Evolutionary conservation across 805 yeast species (phyloP), one percentile per base, ranked within the genome.

Genomic region (Metschnikowia colocasiae): DNA sequence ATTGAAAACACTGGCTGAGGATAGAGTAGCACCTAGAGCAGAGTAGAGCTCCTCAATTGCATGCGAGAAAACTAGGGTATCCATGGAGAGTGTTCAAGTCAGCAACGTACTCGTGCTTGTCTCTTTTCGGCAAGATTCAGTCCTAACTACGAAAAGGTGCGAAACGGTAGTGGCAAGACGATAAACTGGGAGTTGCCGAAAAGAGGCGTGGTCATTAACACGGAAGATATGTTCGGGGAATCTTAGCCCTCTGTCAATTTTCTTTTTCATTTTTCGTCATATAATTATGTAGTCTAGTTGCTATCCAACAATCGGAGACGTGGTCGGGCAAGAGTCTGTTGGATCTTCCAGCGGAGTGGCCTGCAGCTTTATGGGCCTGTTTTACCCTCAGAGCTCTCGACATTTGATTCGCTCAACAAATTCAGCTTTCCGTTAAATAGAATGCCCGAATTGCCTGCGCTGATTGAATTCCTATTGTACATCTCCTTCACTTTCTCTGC

Each of bases 401-500:
- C 39, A 7, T 74, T 71, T 3, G 76, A 64, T 56, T 79, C 85
- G 45, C 80, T 78, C 62, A 80, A 81, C 59, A 81, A 68, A 26
- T 72, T 68, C 49, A 79, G 77, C 58, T 78, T 80, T 25, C 80
- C 80, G 57, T 75, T 75, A 51, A 62, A 66, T 55, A 69, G 62
- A 35, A 71, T 63, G 19, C 71, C 74, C 34, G 72, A 65, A 54
- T 74, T 69, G 35, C 77, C 56, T 18, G 67, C 80, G 56, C 83
- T 77, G 25, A 81, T 75, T 4, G 83, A 76, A 59, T 78, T 80
- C 54, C 85, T 68, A 60, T 76, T 80, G 51, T 63, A 67, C 58
- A 81, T 79, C 58, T 81, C 76, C 49, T 79, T 77, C 41, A 81
- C 82, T 60, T 76, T 74, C 54, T 80, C 84, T 36, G 81, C 80